Percentiles rank a stretch among this genome's conserved stretches.
Evolutionary conservation across 2,329 filamentous ascomycete species (phyloP).

Genomic region (Nigrospora sphaerica): DNA sequence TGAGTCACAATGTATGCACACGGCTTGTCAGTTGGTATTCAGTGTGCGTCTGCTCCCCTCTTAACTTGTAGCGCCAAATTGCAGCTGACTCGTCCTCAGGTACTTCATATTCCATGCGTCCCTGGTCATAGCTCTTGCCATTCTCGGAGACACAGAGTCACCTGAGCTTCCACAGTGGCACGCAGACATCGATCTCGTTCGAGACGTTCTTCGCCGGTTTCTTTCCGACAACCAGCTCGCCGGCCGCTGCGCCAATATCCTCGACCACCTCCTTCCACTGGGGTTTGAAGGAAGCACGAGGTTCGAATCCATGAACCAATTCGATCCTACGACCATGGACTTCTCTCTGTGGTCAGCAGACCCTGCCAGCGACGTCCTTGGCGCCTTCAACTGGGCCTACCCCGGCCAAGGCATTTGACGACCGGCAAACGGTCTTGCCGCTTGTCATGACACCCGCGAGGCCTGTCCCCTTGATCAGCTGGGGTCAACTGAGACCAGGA

Average conservation of each 20-base stretch:
- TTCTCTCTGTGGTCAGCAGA: constrained; percentile 15
- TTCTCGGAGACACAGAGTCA: constrained; percentile 17
- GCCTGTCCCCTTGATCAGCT: too few species aligned
- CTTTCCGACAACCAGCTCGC: constrained; percentile 17
- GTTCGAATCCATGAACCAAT: constrained; percentile 5
- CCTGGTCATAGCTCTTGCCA: constrained; percentile 19
- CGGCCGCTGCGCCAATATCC: constrained; percentile 18
- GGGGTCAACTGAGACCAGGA: too few species aligned
- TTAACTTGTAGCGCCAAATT: not conserved
- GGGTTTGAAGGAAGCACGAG: constrained; percentile 3
- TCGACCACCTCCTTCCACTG: constrained; percentile 15
- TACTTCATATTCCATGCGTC: constrained; percentile 24
- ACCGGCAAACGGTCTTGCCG: not conserved
- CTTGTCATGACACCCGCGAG: too few species aligned
- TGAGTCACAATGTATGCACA: constrained; percentile 9
- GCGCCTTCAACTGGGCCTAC: constrained; percentile 14
- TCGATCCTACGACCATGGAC: constrained; percentile 16
- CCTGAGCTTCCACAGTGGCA: constrained; percentile 17
- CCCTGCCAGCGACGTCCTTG: constrained; percentile 9
- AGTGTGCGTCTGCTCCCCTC: constrained; percentile 11
- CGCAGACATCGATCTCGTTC: constrained; percentile 18
- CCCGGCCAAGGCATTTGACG: constrained; percentile 5
- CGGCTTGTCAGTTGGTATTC: constrained; percentile 24
- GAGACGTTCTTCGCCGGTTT: constrained; percentile 13
- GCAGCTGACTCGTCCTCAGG: constrained; percentile 4